phyloP scores from a whole-genome alignment of 192 early-diverging fungal species.

The Linnemannia hyalina region DNA sequence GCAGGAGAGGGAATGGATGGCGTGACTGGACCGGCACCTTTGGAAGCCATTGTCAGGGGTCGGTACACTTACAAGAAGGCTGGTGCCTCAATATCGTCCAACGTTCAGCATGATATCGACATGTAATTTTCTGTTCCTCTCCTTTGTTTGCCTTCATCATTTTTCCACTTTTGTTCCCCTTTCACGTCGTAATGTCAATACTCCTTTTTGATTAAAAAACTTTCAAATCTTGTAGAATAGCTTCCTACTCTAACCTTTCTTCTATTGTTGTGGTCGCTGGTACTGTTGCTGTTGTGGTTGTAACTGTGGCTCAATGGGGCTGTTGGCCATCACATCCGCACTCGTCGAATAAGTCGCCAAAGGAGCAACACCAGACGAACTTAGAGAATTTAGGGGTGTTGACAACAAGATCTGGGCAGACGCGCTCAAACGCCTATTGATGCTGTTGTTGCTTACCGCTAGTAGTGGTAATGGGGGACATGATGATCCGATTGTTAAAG shows the following conservation, averaged over 20 bases:
- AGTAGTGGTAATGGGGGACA: neutral
- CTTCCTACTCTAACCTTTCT: neutral
- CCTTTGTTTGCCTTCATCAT: neutral
- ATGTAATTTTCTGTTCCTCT: neutral
- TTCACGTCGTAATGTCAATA: no score
- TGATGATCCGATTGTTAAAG: neutral
- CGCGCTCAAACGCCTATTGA: neutral
- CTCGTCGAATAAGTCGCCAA: neutral
- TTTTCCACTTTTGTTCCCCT: neutral
- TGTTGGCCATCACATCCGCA: neutral
- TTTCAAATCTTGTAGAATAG: neutral
- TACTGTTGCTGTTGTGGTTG: neutral
- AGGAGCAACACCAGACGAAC: neutral
- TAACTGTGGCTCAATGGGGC: neutral
- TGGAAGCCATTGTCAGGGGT: constrained; percentile 41
- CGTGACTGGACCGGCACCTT: neutral
- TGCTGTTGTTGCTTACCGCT: no score
- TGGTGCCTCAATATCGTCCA: constrained; percentile 25
- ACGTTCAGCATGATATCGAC: constrained; percentile 28
- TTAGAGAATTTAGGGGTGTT: neutral
- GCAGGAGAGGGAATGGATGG: neutral
- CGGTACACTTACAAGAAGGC: constrained; percentile 52
- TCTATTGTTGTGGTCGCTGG: neutral
- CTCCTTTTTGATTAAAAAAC: neutral
- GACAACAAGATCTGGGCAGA: neutral